Evolutionary conservation across 2,329 filamentous ascomycete species (phyloP), one percentile per base, ranked within the genome.

Genomic region (Seiridium unicorne): DNA sequence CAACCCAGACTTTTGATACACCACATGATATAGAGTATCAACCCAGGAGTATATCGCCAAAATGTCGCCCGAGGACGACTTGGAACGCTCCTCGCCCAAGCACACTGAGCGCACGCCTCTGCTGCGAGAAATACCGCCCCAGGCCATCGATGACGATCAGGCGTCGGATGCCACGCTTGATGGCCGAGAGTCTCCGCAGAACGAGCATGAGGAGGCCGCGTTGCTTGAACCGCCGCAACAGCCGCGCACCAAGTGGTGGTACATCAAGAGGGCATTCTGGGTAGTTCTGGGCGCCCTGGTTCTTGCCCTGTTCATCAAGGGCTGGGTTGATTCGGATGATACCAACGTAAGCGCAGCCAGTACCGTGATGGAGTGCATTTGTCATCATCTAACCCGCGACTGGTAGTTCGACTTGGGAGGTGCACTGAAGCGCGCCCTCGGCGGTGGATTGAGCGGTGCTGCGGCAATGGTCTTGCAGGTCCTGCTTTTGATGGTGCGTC

Each of bases 391-490:
- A 34, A 51, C 34, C n/a, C 32, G 18, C 3, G n/a, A 1, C 31
- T 61, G 44, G 1, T 60, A 81, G 77, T 81, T 81, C 55, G 77
- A 81, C 42, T 65, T 81, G 0, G 71, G 72, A 36, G 69, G 69
- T n/a, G 79, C 79, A 1, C 73, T 81, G 6, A 77, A 74, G 60
- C 67, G 72, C 49, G 79, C 79, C 0, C 74, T 81, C 0, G 79
- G 79, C 0, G 77, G 79, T 11, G 79, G 79, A 1, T 61, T 81
- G 18, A 80, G 77, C 44, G 79, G 79, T 51, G 79, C 79, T 26
- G 78, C 79, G 0, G 79, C 79, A 3, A 81, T 81, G 79, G 65
- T 81, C 1, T 58, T 81, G 1, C 79, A 81, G 51, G 79, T 81
- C 3, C 36, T 81, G 3, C 71, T 81, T 3, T 64, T 81, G 1